Percentiles rank a stretch among this genome's conserved stretches.
These are phyloP conservation scores for Pseudonitzschia multiseries DNA, from an alignment of 108 stramenopile genomes.

Conservation along the genomic window DNA sequence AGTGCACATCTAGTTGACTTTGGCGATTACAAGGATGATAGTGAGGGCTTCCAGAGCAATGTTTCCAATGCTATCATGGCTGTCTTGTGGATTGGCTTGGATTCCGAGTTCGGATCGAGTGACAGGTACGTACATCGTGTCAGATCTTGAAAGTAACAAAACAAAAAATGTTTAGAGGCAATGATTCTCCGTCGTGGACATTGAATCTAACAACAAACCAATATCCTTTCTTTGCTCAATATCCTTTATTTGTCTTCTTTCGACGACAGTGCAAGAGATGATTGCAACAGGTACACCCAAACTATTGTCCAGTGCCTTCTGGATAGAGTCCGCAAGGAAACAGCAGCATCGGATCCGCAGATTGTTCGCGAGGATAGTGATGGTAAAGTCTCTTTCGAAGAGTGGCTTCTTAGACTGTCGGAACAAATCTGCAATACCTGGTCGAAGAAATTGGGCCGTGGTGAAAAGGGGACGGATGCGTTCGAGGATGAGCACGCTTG, in stretches of 20 bases:
- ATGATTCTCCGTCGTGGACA: too few relatives aligned
- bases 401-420: not conserved
- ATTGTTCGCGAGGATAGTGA: too few relatives aligned
- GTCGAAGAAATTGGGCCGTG: constrained; percentile 6
- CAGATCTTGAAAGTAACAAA: too few relatives aligned
- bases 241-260: not conserved
- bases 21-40: not conserved
- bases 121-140: not conserved
- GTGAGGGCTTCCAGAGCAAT: not conserved
- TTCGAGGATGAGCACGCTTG: constrained; percentile 2
- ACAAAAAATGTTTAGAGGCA: too few relatives aligned
- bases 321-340: constrained; percentile 1
- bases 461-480: constrained; percentile 9
- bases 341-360: not conserved
- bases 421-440: not conserved
- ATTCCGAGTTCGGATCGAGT: constrained; percentile 9
- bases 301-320: constrained; percentile 1
- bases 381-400: constrained; percentile 6
- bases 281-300: not conserved
- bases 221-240: not conserved
- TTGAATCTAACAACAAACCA: not conserved
- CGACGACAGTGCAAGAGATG: not conserved
- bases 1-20: not conserved
- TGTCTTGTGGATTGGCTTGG: constrained; percentile 10
- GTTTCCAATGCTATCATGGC: constrained; percentile 9